Evolutionary conservation across 768 basidiomycete genomes (phyloP), one percentile per base, ranked within the genome.

Genomic region (Coprinopsis marcescibilis): DNA sequence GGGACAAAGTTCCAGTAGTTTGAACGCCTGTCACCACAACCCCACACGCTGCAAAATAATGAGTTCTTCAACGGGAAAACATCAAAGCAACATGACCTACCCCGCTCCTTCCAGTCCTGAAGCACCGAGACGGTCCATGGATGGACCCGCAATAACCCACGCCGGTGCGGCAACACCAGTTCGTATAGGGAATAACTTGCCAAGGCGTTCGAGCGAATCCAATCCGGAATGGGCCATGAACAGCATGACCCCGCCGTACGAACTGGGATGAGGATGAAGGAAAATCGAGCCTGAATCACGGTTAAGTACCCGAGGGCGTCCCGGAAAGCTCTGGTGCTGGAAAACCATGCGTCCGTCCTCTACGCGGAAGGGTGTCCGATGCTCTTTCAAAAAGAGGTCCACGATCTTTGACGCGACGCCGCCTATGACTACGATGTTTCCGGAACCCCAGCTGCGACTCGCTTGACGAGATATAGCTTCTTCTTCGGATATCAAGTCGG

Each of bases 61-160:
- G n/a, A n/a, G n/a, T n/a, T n/a, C n/a, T n/a, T n/a, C n/a, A n/a
- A n/a, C n/a, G n/a, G n/a, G n/a, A n/a, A n/a, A n/a, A n/a, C n/a
- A n/a, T 13, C 1, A 19, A 33, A 15, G 10, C 21, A 39, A 32
- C 17, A 24, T 15, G 8, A 61, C 80, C 60, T 63, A 89, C 87
- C 91, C 91, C 49, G 89, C 83, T 13, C 78, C 89, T 11, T 75
- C 61, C 15, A 90, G 65, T 1, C 85, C 90, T n/a, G 76, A 86
- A 10, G 86, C 81, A 3, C 86, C 89, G 14, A 74, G 61, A 35
- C 48, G 56, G 52, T 85, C 85, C 15, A 79, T 71, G 11, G 62
- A 59, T 12, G 63, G 63, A 8, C 77, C 73, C 3, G 83, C 67
- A 14, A 89, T 71, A 4, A 89, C 55, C 88, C 90, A 94, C 55